Percentiles rank a stretch among this genome's conserved stretches.
Evolutionary conservation across 1,139 yeast species (phyloP).

Genomic region (Citeromyces siamensis): DNA sequence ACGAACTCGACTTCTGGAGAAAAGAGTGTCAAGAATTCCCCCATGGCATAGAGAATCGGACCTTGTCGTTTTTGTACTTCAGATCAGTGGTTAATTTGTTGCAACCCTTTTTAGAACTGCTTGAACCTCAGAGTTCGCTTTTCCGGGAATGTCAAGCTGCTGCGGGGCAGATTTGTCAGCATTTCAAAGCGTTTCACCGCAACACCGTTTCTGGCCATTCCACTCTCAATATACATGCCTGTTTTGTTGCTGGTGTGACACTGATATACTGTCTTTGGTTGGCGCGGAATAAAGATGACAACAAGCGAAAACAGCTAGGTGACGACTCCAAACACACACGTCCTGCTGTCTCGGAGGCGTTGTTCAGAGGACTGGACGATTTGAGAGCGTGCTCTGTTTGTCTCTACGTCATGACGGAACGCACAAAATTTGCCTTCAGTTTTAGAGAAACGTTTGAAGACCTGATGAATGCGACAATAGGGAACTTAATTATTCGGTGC

Average conservation of each 20-base stretch:
- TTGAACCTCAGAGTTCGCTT: slow-evolving; percentile 42
- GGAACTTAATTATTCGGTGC: slow-evolving; percentile 37
- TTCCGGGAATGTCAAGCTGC: slow-evolving; percentile 52
- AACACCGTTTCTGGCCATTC: slow-evolving; percentile 46
- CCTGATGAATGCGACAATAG: slow-evolving; percentile 43
- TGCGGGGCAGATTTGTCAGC: slow-evolving; percentile 49
- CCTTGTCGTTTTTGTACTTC: slow-evolving; percentile 39
- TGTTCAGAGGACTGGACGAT: slow-evolving; percentile 41
- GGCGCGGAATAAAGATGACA: slow-evolving; percentile 40
- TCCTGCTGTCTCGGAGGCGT: slow-evolving; percentile 35
- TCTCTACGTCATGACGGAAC: slow-evolving; percentile 48
- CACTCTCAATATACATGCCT: slow-evolving; percentile 47
- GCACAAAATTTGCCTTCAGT: slow-evolving; percentile 40
- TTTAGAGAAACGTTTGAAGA: slow-evolving; percentile 54
- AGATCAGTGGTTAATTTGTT: slow-evolving; percentile 40
- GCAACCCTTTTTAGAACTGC: slow-evolving; percentile 44
- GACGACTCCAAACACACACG: slow-evolving; percentile 41
- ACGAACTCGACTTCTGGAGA: slow-evolving; percentile 38
- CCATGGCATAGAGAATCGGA: slow-evolving; percentile 35
- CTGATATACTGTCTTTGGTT: slow-evolving; percentile 49
- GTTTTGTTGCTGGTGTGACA: slow-evolving; percentile 52
- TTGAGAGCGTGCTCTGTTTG: slow-evolving; percentile 46
- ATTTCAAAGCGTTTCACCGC: slow-evolving; percentile 44
- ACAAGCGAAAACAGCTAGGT: slow-evolving; percentile 30
- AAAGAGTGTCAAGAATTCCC: slow-evolving; percentile 29